Percentiles rank a stretch among this genome's conserved stretches.
Evolutionary conservation across 306 rosid species (phyloP).

Genomic region (Quercus ilex): DNA sequence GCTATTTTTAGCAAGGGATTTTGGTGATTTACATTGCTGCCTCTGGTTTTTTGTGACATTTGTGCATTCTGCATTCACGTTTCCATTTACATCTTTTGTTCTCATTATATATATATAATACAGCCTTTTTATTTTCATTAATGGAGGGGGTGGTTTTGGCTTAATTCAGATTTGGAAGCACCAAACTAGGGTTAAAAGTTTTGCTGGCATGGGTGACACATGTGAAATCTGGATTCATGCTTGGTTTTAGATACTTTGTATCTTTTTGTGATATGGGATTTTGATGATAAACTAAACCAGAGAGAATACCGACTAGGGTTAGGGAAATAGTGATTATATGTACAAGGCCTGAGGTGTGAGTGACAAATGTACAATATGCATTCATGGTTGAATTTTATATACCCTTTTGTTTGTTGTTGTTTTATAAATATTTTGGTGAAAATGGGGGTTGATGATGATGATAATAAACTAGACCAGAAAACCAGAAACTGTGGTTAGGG

Average conservation of each 20-base stretch:
- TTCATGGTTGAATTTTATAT: background rate
- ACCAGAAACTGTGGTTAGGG: slow-evolving; percentile 17
- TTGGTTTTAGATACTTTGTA: background rate
- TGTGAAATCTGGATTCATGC: slow-evolving; percentile 51
- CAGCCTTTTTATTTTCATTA: no score
- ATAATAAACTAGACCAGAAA: background rate
- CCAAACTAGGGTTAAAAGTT: slow-evolving; percentile 20
- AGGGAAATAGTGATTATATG: background rate
- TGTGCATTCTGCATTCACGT: slow-evolving; percentile 67
- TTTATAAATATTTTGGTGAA: background rate
- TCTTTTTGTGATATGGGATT: background rate
- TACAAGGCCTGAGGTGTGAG: background rate
- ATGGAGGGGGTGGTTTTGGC: background rate
- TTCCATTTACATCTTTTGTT: slow-evolving; percentile 35
- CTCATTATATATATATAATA: background rate
- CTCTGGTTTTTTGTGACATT: slow-evolving; percentile 64
- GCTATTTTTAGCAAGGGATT: slow-evolving; percentile 58
- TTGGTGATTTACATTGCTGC: slow-evolving; percentile 24
- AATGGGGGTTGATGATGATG: background rate
- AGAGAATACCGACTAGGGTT: background rate
- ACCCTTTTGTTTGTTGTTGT: background rate
- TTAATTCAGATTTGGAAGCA: slow-evolving; percentile 33
- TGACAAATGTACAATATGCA: slow-evolving; percentile 8
- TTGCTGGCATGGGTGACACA: slow-evolving; percentile 35
- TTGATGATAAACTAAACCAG: background rate